Evolutionary conservation across 2,329 filamentous ascomycete species (phyloP).

Genomic region (Triangularia verruculosa): DNA sequence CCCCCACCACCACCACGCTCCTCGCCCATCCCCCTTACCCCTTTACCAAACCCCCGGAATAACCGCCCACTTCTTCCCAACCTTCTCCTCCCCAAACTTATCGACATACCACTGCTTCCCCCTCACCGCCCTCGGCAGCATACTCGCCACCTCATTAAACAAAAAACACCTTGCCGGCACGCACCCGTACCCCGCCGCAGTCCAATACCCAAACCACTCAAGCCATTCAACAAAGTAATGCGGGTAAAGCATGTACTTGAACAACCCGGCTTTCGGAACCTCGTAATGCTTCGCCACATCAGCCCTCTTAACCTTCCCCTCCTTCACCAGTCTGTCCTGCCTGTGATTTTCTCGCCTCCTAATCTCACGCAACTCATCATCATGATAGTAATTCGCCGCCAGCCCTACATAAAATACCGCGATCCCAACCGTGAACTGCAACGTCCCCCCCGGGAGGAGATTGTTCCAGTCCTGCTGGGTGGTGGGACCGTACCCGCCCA

Average conservation of each 20-base stretch:
- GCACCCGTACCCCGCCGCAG: conserved; percentile 66
- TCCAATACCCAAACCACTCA: conserved; percentile 89
- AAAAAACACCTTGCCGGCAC: conserved; percentile 78
- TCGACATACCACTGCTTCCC: conserved; percentile 84
- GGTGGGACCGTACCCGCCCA: conserved; percentile 74
- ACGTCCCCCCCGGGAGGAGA: conserved; percentile 27
- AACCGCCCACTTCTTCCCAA: conserved; percentile 71
- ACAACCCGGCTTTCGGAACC: conserved; percentile 79
- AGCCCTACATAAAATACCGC: conserved; percentile 75
- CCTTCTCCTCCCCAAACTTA: conserved; percentile 81
- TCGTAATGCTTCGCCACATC: conserved; percentile 79
- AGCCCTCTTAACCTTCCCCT: conserved; percentile 50
- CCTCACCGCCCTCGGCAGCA: conserved; percentile 80
- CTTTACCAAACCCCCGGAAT: conserved; percentile 47
- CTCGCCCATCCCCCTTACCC: background rate
- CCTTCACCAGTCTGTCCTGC: conserved; percentile 45
- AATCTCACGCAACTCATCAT: conserved; percentile 86
- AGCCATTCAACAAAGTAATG: conserved; percentile 98
- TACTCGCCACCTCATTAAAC: conserved; percentile 82
- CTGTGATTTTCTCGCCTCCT: conserved; percentile 64
- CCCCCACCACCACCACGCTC: background rate
- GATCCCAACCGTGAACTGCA: conserved; percentile 61
- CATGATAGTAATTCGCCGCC: conserved; percentile 79
- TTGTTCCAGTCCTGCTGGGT: conserved; percentile 51
- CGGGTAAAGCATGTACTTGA: conserved; percentile 78